phyloP scores from a whole-genome alignment of 2,329 filamentous ascomycete species.

The Aureobasidium pullulans region DNA sequence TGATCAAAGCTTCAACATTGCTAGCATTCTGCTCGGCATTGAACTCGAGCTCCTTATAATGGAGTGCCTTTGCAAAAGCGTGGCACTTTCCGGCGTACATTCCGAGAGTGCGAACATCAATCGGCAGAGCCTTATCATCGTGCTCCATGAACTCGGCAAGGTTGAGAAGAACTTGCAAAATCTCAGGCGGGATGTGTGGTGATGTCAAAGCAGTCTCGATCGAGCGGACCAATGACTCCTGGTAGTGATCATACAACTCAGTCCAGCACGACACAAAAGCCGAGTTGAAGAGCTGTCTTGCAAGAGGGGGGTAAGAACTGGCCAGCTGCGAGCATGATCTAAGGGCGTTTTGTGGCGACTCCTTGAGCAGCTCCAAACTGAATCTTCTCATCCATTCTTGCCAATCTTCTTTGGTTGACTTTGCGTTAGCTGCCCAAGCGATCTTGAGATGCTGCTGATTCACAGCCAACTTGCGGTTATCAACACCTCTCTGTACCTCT shows the following conservation, averaged over 20 bases:
- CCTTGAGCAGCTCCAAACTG: constrained; percentile 87
- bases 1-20: constrained; percentile 93
- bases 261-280: constrained; percentile 99
- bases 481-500: constrained; percentile 78
- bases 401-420: constrained; percentile 98
- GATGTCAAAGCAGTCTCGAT: constrained; percentile 95
- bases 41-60: constrained; percentile 99
- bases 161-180: constrained; percentile 88
- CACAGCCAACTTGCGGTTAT: constrained; percentile 89
- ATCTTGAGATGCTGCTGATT: constrained; percentile 96
- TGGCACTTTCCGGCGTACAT: constrained; percentile 95
- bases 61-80: constrained; percentile 93
- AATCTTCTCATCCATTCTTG: constrained; percentile 97
- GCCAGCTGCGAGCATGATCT: constrained; percentile 87
- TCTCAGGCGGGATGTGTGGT: constrained; percentile 89
- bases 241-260: constrained; percentile 92
- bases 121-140: constrained; percentile 94
- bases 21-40: constrained; percentile 93
- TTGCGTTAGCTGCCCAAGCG: constrained; percentile 94
- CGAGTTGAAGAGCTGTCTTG: constrained; percentile 93
- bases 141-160: constrained; percentile 99
- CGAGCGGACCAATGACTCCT: constrained; percentile 90
- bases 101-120: constrained; percentile 90
- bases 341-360: constrained; percentile 92
- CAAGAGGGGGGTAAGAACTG: constrained; percentile 83